These are phyloP conservation scores for Ophiocytium majus DNA, from an alignment of 352 stramenopile species.

Conservation along the genomic window DNA sequence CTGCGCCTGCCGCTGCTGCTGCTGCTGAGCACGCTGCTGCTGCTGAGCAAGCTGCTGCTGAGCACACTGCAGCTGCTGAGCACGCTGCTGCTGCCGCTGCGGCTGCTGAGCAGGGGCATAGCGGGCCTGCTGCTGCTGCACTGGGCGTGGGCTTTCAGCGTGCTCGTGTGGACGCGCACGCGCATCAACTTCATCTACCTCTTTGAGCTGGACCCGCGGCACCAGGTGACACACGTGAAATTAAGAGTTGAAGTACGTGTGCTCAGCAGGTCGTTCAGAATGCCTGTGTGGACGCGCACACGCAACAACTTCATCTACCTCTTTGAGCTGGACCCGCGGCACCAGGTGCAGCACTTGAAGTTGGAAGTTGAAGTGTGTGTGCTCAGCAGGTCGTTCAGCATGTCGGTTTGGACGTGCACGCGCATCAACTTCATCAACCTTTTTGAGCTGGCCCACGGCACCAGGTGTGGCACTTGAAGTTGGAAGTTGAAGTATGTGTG, in stretches of 20 bases:
- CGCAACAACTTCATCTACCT: conserved; percentile 86
- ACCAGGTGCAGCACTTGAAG: too few species aligned
- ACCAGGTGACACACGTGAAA: neutral
- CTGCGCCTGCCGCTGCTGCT: too few species aligned
- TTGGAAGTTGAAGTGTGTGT: neutral
- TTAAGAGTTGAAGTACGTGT: neutral
- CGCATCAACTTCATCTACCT: conserved; percentile 64
- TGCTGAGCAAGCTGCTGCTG: too few species aligned
- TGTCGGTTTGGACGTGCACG: too few species aligned
- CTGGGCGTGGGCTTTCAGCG: conserved; percentile 86
- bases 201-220: conserved; percentile 47
- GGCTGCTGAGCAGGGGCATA: conserved; percentile 72
- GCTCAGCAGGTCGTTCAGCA: too few species aligned
- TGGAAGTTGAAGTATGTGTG: neutral
- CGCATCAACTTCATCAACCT: conserved; percentile 65
- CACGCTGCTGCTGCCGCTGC: too few species aligned
- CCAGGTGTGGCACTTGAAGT: too few species aligned
- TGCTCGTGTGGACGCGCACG: conserved; percentile 84
- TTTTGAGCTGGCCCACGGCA: conserved; percentile 45
- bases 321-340: conserved; percentile 48
- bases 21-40: too few species aligned
- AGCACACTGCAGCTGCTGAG: too few species aligned
- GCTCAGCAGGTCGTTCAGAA: neutral
- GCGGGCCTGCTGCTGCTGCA: conserved; percentile 88
- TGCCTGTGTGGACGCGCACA: neutral